Evolutionary conservation across 2,329 filamentous ascomycete genomes (phyloP).

Genomic region (Pseudogymnoascus sp.): DNA sequence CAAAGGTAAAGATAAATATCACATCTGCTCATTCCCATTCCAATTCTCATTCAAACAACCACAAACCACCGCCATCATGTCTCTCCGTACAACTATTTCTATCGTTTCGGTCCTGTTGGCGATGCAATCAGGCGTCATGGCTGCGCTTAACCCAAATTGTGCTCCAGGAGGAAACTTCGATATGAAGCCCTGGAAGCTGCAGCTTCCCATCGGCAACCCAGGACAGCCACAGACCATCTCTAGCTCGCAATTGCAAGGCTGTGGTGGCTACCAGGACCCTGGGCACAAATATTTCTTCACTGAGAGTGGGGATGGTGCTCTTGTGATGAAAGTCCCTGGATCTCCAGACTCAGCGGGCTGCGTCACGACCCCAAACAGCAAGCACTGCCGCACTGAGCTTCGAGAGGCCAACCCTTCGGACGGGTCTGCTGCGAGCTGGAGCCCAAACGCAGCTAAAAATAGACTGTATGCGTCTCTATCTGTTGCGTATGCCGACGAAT

Average conservation of each 20-base stretch:
- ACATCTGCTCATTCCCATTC: background rate
- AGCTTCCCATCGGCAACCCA: conserved; percentile 32
- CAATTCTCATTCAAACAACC: background rate
- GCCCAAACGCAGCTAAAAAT: conserved; percentile 29
- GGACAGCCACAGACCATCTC: conserved; percentile 28
- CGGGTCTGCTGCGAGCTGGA: conserved; percentile 22
- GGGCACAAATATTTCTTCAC: conserved; percentile 32
- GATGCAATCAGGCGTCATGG: background rate
- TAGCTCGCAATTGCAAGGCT: conserved; percentile 29
- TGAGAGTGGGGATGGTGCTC: conserved; percentile 26
- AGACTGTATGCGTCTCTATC: conserved; percentile 28
- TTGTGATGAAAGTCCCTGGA: conserved; percentile 36
- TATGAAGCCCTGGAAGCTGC: conserved; percentile 31
- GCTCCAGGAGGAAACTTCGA: conserved; percentile 31
- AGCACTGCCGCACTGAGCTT: conserved; percentile 38
- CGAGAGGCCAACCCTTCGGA: conserved; percentile 30
- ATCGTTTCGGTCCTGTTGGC: background rate
- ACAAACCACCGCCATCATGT: background rate
- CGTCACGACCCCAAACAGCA: conserved; percentile 34
- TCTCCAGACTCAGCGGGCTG: conserved; percentile 28
- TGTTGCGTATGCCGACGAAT: conserved; percentile 28
- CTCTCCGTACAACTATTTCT: background rate
- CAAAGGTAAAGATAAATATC: background rate
- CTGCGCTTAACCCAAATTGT: conserved; percentile 14
- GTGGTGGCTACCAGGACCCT: conserved; percentile 29